These are phyloP conservation scores for Solanum hybrid DNA, from an alignment of 305 asterid genomes.

Conservation along the genomic window DNA sequence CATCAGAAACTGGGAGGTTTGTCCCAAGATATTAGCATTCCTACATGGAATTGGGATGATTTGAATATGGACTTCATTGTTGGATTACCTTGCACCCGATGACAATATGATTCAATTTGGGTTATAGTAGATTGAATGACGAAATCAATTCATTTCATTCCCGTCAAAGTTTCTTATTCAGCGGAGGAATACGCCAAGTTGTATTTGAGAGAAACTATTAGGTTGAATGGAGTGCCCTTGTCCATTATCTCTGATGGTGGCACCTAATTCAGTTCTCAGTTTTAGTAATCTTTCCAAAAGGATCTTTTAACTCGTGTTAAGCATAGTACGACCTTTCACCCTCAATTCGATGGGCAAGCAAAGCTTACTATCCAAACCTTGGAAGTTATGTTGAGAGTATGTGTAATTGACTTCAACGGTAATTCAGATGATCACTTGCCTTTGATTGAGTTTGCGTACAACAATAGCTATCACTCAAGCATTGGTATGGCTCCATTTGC, in stretches of 20 bases:
- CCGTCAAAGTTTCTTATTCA: neutral
- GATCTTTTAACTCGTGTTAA: no score
- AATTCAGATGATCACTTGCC: neutral
- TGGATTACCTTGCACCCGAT: neutral
- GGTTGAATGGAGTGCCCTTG: neutral
- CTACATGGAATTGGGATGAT: neutral
- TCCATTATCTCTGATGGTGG: neutral
- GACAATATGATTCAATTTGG: neutral
- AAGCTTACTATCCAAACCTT: neutral
- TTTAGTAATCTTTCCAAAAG: neutral
- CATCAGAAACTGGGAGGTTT: neutral
- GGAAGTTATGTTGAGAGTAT: neutral
- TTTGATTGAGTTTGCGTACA: neutral
- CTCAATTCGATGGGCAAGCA: neutral
- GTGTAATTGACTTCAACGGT: neutral
- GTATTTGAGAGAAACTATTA: no score
- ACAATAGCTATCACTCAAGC: no score
- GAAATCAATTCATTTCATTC: neutral
- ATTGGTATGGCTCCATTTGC: neutral
- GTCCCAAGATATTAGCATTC: neutral
- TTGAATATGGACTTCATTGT: neutral
- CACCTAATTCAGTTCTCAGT: neutral
- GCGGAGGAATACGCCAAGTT: neutral
- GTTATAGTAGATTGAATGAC: neutral
- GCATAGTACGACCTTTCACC: neutral